Evolutionary conservation across 148 eudicot species (phyloP).

Genomic region (Amaranthus palmeri): DNA sequence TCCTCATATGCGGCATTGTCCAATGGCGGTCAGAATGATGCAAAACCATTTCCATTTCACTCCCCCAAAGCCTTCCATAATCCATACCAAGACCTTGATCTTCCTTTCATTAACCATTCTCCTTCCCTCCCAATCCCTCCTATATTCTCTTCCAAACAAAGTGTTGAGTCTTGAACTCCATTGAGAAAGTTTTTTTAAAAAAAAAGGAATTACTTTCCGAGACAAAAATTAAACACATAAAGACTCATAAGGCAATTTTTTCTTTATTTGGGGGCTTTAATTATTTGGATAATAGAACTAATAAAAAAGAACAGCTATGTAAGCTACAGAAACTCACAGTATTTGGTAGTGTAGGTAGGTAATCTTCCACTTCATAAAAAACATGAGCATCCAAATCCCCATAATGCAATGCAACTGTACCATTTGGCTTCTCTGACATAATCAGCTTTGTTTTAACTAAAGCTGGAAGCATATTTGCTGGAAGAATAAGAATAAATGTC

Average conservation of each 20-base stretch:
- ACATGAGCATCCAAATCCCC: conserved; percentile 64
- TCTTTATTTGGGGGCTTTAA: no score
- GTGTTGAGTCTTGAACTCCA: no score
- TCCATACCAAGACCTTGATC: no score
- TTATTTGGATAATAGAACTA: not conserved
- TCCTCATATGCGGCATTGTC: no score
- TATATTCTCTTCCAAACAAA: no score
- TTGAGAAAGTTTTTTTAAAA: not conserved
- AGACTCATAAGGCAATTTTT: not conserved
- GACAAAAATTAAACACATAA: not conserved
- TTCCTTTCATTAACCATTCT: no score
- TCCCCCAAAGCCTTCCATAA: no score
- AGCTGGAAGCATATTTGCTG: conserved; percentile 48
- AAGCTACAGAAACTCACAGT: conserved; percentile 53
- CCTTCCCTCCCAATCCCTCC: no score
- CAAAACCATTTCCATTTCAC: no score
- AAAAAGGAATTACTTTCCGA: not conserved
- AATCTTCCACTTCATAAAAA: conserved; percentile 58
- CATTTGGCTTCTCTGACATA: conserved; percentile 77
- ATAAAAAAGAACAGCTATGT: not conserved
- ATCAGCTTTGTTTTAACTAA: conserved; percentile 53
- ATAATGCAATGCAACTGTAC: conserved; percentile 73
- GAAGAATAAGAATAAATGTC: conserved; percentile 23
- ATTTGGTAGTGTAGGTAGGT: conserved; percentile 79
- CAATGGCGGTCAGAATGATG: no score